A percentile compares a stretch with the other conserved stretches of the same genome.
Conservation (phyloP, 1,139 yeast species). For the Yamadazyma dushanensis region DNA sequence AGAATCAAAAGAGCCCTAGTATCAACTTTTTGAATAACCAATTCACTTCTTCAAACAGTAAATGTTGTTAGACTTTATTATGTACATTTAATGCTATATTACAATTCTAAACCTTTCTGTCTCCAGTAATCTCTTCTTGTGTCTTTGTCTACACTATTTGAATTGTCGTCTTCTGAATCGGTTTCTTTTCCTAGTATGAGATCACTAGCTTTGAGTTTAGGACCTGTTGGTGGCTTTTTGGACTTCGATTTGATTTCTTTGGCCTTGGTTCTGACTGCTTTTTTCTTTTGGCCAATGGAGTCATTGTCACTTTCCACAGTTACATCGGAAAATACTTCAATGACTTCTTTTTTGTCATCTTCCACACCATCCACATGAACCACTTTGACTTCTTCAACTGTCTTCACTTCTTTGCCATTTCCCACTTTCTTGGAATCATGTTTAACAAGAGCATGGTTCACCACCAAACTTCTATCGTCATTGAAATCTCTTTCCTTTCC, state of each 20-base stretch:
- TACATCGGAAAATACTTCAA: constrained; percentile 42
- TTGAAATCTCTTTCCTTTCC: constrained; percentile 79
- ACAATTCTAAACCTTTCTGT: constrained; percentile 42
- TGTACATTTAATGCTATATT: constrained; percentile 7
- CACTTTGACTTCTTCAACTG: constrained; percentile 4
- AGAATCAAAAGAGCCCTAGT: constrained; percentile 9
- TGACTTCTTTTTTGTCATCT: constrained; percentile 19
- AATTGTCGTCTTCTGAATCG: constrained; percentile 15
- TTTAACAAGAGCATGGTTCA: constrained; percentile 55
- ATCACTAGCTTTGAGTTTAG: constrained; percentile 5
- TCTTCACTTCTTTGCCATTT: constrained; percentile 13
- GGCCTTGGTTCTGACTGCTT: no score
- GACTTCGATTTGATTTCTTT: no score
- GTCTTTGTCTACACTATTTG: constrained; percentile 30
- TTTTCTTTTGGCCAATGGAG: constrained; percentile 18
- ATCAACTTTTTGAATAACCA: constrained; percentile 12
- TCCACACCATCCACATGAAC: constrained; percentile 24
- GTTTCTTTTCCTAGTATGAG: constrained; percentile 8
- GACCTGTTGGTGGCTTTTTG: neutral
- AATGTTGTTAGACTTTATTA: constrained; percentile 12
- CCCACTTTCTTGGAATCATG: constrained; percentile 12
- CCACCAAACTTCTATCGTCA: constrained; percentile 68
- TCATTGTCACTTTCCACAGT: constrained; percentile 39
- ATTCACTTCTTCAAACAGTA: constrained; percentile 6
- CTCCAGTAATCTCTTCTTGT: constrained; percentile 43